A percentile compares a stretch with the other conserved stretches of the same genome.
phyloP scores from a whole-genome alignment of 1,284 basidiomycete genomes.

The Psilocybe mexicana region DNA sequence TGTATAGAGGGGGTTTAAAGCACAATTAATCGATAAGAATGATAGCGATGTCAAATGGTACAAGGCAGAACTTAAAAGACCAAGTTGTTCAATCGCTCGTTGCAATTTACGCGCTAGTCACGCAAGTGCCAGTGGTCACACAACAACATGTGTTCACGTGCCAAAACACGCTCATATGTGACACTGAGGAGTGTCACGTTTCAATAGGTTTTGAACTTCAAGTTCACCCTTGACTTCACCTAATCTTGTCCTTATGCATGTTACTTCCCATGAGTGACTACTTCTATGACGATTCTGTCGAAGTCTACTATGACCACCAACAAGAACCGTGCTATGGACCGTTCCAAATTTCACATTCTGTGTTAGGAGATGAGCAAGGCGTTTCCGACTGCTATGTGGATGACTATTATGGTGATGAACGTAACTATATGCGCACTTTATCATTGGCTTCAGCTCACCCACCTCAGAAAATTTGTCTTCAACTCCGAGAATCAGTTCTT shows the following conservation, averaged over 20 bases:
- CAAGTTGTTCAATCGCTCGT: conserved; percentile 4
- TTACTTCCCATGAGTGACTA: conserved; percentile 9
- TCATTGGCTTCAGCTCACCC: conserved; percentile 35
- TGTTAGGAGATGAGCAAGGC: not conserved
- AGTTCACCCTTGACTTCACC: not conserved
- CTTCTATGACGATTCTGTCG: conserved; percentile 8
- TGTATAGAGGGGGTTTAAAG: conserved; percentile 10
- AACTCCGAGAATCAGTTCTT: not conserved
- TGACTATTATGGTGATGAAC: conserved; percentile 21
- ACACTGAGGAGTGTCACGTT: not conserved
- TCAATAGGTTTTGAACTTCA: not conserved
- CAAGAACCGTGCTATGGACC: not conserved
- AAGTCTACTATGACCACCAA: not conserved
- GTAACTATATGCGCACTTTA: conserved; percentile 54
- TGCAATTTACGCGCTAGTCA: conserved; percentile 24
- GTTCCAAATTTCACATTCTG: not conserved
- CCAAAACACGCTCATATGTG: conserved; percentile 12
- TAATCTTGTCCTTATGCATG: not conserved
- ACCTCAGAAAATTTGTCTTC: not conserved
- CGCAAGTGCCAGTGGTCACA: conserved; percentile 10
- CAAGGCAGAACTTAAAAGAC: not conserved
- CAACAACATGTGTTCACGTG: conserved; percentile 17
- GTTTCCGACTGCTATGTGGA: conserved; percentile 9
- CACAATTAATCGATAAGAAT: conserved; percentile 9
- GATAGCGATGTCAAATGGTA: not conserved